phyloP scores from a whole-genome alignment of 345 rosid species.

The Citrus maxima region DNA sequence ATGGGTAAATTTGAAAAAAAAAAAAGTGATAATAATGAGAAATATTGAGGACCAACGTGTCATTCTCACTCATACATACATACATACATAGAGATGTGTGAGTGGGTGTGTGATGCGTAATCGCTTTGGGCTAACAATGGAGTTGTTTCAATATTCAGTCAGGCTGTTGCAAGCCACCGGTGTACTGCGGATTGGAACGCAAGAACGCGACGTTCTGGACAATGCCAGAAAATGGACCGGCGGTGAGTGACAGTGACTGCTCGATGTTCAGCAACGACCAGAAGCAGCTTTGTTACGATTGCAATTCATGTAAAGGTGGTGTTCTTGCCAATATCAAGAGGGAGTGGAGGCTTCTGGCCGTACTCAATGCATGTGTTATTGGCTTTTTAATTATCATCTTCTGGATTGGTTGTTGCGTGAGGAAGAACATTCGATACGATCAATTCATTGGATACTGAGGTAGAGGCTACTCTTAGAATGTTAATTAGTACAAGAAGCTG shows the following conservation, averaged over 20 bases:
- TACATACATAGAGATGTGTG: no score
- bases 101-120: no score
- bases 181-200: conserved; percentile 12
- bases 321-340: conserved; percentile 11
- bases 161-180: conserved; percentile 37
- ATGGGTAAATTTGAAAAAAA: no score
- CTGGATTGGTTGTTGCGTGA: conserved; percentile 16
- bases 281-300: conserved; percentile 22
- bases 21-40: no score
- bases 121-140: neutral
- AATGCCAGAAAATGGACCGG: neutral
- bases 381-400: neutral
- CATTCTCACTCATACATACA: no score
- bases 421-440: conserved; percentile 6
- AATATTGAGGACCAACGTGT: no score
- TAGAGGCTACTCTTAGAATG: neutral
- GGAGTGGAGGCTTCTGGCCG: neutral
- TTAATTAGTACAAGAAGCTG: no score
- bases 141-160: conserved; percentile 1
- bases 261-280: conserved; percentile 19
- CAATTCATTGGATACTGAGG: neutral
- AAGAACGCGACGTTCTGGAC: conserved; percentile 18
- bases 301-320: conserved; percentile 29
- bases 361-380: neutral
- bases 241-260: conserved; percentile 17